Conservation (phyloP, 2,329 filamentous ascomycete genomes). For the Microsporum canis region DNA sequence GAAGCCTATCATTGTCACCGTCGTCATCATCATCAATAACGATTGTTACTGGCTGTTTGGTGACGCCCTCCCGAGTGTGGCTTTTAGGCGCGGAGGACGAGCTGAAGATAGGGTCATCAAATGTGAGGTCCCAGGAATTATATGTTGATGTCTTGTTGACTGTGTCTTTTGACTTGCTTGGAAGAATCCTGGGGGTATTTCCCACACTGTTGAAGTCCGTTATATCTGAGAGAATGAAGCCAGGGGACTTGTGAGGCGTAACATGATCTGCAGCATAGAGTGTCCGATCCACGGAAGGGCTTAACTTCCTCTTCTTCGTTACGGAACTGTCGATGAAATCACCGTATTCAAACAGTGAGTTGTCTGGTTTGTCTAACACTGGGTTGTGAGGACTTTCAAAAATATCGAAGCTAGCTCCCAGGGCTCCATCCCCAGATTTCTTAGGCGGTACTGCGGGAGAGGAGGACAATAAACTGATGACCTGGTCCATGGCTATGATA, state of each 20-base stretch:
- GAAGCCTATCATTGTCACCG: slow-evolving; percentile 11
- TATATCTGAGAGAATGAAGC: slow-evolving; percentile 3
- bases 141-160: not conserved
- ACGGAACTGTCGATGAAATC: not conserved
- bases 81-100: slow-evolving; percentile 29
- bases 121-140: slow-evolving; percentile 14
- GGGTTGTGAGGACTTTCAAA: not conserved
- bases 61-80: slow-evolving; percentile 2
- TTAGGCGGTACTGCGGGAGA: not conserved
- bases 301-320: slow-evolving; percentile 23
- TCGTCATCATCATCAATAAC: slow-evolving; percentile 29
- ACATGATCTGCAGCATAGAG: slow-evolving; percentile 6
- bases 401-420: not conserved
- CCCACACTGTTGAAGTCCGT: not conserved
- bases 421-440: not conserved
- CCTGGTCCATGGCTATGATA: slow-evolving; percentile 25
- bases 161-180: not conserved
- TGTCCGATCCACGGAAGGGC: slow-evolving; percentile 15
- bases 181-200: slow-evolving; percentile 3
- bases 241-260: not conserved
- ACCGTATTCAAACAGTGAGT: slow-evolving; percentile 8
- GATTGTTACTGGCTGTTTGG: slow-evolving; percentile 22
- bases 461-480: slow-evolving; percentile 30
- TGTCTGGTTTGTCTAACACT: slow-evolving; percentile 7
- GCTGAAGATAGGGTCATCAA: slow-evolving; percentile 34